Evolutionary conservation across 2,329 filamentous ascomycete genomes (phyloP).

Genomic region (Coniochaeta sp.): DNA sequence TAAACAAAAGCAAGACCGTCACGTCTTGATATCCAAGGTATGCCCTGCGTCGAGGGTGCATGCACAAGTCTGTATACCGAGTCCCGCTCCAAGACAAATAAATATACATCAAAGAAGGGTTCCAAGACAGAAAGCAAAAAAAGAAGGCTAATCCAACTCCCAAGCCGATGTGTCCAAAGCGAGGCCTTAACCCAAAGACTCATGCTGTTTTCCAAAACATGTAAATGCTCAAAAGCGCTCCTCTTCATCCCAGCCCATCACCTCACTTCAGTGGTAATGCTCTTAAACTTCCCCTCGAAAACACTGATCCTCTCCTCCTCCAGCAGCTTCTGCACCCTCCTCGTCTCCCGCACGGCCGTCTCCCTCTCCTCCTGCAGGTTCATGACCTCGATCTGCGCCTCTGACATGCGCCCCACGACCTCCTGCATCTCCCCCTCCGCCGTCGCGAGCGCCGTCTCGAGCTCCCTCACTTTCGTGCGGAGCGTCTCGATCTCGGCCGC

Average conservation of each 20-base stretch:
- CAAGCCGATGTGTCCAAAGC: background rate
- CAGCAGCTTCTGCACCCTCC: constrained; percentile 61
- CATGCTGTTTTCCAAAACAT: background rate
- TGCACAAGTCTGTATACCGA: constrained; percentile 1
- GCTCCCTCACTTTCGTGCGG: constrained; percentile 70
- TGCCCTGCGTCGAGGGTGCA: background rate
- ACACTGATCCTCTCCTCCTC: constrained; percentile 55
- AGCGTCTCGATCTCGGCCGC: constrained; percentile 66
- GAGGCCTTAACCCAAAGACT: background rate
- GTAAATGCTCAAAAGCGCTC: constrained; percentile 3
- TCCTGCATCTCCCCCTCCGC: constrained; percentile 79
- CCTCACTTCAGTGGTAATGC: constrained; percentile 12
- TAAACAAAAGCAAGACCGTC: background rate
- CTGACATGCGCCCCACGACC: constrained; percentile 75
- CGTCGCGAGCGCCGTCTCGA: constrained; percentile 72
- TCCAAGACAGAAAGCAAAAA: background rate
- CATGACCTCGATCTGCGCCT: constrained; percentile 75
- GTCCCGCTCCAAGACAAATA: constrained; percentile 1
- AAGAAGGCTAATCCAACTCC: constrained; percentile 1
- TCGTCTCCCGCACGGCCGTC: constrained; percentile 64
- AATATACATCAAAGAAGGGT: no score
- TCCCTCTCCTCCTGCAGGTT: constrained; percentile 70
- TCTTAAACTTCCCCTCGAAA: constrained; percentile 33
- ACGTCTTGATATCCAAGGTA: background rate
- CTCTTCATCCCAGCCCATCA: background rate